These are phyloP conservation scores for Colletotrichum sp. DNA, from an alignment of 2,329 filamentous ascomycete species.

Conservation along the genomic window DNA sequence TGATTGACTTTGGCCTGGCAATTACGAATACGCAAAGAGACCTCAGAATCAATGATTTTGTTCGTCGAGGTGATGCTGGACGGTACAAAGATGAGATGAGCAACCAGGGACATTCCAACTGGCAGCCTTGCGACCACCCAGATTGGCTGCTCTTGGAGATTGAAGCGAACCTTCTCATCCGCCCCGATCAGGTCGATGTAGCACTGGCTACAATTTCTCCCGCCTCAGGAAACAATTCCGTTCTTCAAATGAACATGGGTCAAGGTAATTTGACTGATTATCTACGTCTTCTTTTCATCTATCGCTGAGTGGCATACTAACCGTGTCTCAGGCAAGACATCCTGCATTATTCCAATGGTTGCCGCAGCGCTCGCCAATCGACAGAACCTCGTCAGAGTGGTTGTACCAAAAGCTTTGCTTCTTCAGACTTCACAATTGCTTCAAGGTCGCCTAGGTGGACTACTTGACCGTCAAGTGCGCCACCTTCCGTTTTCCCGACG, in stretches of 20 bases:
- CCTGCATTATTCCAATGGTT: constrained; percentile 59
- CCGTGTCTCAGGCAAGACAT: constrained; percentile 59
- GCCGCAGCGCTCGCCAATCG: constrained; percentile 49
- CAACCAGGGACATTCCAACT: constrained; percentile 60
- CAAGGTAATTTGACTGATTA: constrained; percentile 45
- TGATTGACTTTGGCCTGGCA: constrained; percentile 48
- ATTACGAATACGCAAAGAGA: constrained; percentile 51
- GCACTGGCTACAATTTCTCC: constrained; percentile 65
- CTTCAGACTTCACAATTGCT: constrained; percentile 63
- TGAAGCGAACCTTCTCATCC: constrained; percentile 67
- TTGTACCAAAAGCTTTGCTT: constrained; percentile 62
- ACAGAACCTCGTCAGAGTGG: constrained; percentile 52
- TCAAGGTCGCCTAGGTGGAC: constrained; percentile 57
- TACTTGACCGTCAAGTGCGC: constrained; percentile 56
- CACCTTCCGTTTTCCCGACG: constrained; percentile 65
- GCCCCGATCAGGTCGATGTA: constrained; percentile 66
- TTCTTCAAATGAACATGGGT: constrained; percentile 73
- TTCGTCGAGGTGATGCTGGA: constrained; percentile 27
- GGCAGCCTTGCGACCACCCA: constrained; percentile 55
- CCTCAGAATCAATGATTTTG: constrained; percentile 42
- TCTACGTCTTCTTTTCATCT: neutral
- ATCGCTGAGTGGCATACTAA: neutral
- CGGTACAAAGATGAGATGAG: constrained; percentile 44
- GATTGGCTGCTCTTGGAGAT: constrained; percentile 74
- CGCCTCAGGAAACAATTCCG: constrained; percentile 55